phyloP scores from a whole-genome alignment of 2,329 filamentous ascomycete species.

The Thelonectria rubi region DNA sequence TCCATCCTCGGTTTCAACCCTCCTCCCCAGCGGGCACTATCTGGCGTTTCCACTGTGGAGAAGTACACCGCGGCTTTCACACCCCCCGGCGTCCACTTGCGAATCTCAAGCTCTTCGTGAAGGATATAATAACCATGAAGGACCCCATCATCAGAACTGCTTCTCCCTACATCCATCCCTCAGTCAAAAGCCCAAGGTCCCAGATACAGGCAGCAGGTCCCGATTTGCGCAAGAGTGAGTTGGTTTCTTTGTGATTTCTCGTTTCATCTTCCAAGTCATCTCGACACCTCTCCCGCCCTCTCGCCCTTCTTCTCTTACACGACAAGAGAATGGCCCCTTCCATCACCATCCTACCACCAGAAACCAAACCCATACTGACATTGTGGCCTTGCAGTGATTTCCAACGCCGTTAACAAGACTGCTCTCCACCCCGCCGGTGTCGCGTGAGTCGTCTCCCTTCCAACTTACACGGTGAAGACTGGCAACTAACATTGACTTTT shows the following conservation, averaged over 20 bases:
- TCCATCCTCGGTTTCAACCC: slow-evolving; percentile 44
- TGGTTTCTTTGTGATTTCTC: slow-evolving; percentile 14
- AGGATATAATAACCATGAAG: slow-evolving; percentile 54
- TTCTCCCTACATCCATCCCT: slow-evolving; percentile 52
- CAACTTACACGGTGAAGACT: slow-evolving; percentile 20
- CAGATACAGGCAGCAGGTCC: slow-evolving; percentile 49
- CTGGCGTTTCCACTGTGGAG: slow-evolving; percentile 39
- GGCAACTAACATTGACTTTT: slow-evolving; percentile 42
- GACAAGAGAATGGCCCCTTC: not conserved
- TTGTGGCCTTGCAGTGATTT: slow-evolving; percentile 55
- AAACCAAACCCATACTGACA: slow-evolving; percentile 32
- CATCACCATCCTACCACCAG: slow-evolving; percentile 20
- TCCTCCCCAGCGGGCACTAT: slow-evolving; percentile 39
- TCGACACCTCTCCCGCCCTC: slow-evolving; percentile 21
- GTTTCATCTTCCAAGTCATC: slow-evolving; percentile 14
- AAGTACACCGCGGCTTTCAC: slow-evolving; percentile 36
- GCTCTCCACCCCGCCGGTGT: slow-evolving; percentile 90
- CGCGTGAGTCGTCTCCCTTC: slow-evolving; percentile 68
- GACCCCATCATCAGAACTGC: slow-evolving; percentile 51
- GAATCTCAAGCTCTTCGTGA: slow-evolving; percentile 40
- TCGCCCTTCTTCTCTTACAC: not conserved
- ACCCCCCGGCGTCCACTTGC: slow-evolving; percentile 38
- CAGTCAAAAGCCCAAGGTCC: slow-evolving; percentile 52
- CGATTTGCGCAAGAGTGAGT: slow-evolving; percentile 56
- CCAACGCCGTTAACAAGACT: slow-evolving; percentile 84